Conservation (phyloP, 306 rosid species). For the Corylus heterophylla region DNA sequence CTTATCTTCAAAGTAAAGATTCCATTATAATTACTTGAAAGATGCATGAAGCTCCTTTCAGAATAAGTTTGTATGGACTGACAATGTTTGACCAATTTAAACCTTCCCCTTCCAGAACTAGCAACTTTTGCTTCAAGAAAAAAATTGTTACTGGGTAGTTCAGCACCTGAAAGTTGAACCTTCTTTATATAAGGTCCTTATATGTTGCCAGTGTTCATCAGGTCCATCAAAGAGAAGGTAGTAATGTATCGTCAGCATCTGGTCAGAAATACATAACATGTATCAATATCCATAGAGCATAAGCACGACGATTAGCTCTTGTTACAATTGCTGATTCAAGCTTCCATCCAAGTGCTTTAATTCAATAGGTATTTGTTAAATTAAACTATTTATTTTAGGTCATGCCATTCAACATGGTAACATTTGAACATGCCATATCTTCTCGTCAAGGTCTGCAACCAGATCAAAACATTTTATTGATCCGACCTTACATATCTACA, state of each 20-base stretch:
- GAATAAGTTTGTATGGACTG: not conserved
- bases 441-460: constrained; percentile 3
- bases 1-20: not conserved
- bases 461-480: not conserved
- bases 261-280: constrained; percentile 18
- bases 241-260: constrained; percentile 94
- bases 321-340: constrained; percentile 14
- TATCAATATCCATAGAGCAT: constrained; percentile 8
- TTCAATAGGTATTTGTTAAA: constrained; percentile 11
- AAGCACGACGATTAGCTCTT: constrained; percentile 10
- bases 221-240: constrained; percentile 88
- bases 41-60: not conserved
- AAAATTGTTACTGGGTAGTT: not conserved
- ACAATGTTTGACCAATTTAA: not conserved
- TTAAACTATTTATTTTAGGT: not conserved
- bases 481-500: not conserved
- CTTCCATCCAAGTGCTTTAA: constrained; percentile 2
- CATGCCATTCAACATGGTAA: not conserved
- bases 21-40: not conserved
- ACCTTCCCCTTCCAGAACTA: constrained; percentile 1
- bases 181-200: constrained; percentile 63
- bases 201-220: constrained; percentile 79
- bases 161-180: constrained; percentile 73
- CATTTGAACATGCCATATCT: not conserved
- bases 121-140: not conserved